phyloP scores from a whole-genome alignment of 345 rosid genomes.

The Clarkia xantiana region DNA sequence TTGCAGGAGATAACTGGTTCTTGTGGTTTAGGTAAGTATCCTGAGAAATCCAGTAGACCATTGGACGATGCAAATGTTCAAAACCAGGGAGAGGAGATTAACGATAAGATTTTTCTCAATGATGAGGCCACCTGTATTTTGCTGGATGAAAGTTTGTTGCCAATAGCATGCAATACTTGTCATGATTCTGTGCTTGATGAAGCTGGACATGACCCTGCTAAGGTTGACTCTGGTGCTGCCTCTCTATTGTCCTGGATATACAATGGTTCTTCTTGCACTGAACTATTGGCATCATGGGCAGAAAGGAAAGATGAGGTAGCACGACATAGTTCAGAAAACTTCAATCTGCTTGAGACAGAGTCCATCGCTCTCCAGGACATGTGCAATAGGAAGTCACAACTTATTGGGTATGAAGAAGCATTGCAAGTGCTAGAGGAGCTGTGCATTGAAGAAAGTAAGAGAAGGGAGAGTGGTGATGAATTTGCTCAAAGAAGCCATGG shows the following conservation, averaged over 20 bases:
- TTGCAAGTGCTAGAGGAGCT: slow-evolving; percentile 74
- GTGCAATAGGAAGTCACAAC: slow-evolving; percentile 71
- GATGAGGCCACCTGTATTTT: slow-evolving; percentile 44
- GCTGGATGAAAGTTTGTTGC: slow-evolving; percentile 43
- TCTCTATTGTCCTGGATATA: slow-evolving; percentile 75
- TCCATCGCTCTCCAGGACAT: slow-evolving; percentile 58
- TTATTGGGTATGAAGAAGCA: slow-evolving; percentile 67
- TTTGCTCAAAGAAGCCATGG: slow-evolving; percentile 45
- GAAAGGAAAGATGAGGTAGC: slow-evolving; percentile 55
- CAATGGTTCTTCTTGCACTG: slow-evolving; percentile 55
- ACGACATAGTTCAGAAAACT: slow-evolving; percentile 58
- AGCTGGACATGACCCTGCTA: slow-evolving; percentile 17
- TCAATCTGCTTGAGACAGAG: slow-evolving; percentile 72
- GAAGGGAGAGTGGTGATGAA: slow-evolving; percentile 43
- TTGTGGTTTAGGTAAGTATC: slow-evolving; percentile 57
- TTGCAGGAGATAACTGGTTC: slow-evolving; percentile 71
- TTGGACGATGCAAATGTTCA: slow-evolving; percentile 31
- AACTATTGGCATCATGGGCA: slow-evolving; percentile 55
- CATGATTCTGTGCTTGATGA: slow-evolving; percentile 13
- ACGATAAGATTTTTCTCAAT: slow-evolving; percentile 52
- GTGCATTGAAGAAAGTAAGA: slow-evolving; percentile 76
- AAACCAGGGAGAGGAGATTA: slow-evolving; percentile 22
- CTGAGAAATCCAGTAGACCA: slow-evolving; percentile 35
- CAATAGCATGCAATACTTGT: slow-evolving; percentile 14
- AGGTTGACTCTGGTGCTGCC: slow-evolving; percentile 24